A percentile compares a stretch with the other conserved stretches of the same genome.
These are phyloP conservation scores for Casaregolazyma lundiana DNA, from an alignment of 1,139 yeast species.

Conservation along the genomic window DNA sequence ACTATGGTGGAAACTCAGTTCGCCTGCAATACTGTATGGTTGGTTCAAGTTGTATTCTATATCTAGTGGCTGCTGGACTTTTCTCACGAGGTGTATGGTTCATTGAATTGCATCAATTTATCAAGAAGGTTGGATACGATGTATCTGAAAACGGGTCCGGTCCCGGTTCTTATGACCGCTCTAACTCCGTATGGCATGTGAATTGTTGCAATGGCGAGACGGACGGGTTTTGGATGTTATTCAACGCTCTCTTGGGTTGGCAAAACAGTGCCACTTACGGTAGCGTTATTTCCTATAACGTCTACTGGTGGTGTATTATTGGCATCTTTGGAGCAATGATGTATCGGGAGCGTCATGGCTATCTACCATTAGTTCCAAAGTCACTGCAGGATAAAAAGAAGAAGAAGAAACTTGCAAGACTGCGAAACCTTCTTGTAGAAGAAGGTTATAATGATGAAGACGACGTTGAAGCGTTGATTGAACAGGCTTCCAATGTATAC, in stretches of 20 bases:
- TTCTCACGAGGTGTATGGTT: slow-evolving; percentile 89
- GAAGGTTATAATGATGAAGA: slow-evolving; percentile 1
- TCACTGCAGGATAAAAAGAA: slow-evolving; percentile 6
- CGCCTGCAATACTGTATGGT: slow-evolving; percentile 78
- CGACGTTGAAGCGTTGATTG: slow-evolving; percentile 20
- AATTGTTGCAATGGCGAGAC: slow-evolving; percentile 89
- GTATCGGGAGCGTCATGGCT: slow-evolving; percentile 65
- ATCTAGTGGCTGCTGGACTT: slow-evolving; percentile 82
- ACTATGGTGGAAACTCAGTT: slow-evolving; percentile 61
- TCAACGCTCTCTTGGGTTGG: slow-evolving; percentile 85
- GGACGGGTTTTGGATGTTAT: slow-evolving; percentile 91
- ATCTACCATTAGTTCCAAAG: slow-evolving; percentile 43
- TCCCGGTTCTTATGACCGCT: slow-evolving; percentile 82
- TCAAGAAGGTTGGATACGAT: slow-evolving; percentile 73
- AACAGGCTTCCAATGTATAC: slow-evolving; percentile 21
- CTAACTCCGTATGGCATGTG: slow-evolving; percentile 81
- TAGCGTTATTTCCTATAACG: slow-evolving; percentile 74
- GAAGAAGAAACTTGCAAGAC: slow-evolving; percentile 10
- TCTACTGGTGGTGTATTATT: slow-evolving; percentile 73
- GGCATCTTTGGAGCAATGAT: slow-evolving; percentile 53
- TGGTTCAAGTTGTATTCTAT: slow-evolving; percentile 74
- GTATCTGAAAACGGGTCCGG: slow-evolving; percentile 88
- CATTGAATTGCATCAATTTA: slow-evolving; percentile 63
- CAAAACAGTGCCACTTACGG: slow-evolving; percentile 90
- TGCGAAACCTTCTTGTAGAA: slow-evolving; percentile 12